Conservation (phyloP, 805 yeast species). For the Lipomyces kockii region DNA sequence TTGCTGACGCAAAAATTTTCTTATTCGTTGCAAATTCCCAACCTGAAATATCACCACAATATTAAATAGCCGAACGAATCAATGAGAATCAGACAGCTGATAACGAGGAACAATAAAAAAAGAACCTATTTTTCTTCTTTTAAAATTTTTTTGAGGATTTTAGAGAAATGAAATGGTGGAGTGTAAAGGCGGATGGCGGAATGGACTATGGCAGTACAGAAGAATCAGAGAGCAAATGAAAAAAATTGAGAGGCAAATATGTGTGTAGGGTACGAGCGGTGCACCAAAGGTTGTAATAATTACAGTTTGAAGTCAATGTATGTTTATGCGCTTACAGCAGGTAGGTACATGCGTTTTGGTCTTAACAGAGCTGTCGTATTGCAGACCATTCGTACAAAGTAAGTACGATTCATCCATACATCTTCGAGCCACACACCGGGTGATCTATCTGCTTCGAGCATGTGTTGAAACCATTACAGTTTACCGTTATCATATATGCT, state of each 20-base stretch:
- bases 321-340: neutral
- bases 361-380: neutral
- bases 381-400: no score
- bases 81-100: slow-evolving; percentile 2
- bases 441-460: no score
- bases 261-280: slow-evolving; percentile 14
- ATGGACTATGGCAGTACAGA: neutral
- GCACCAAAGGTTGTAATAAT: neutral
- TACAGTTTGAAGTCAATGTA: neutral
- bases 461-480: no score
- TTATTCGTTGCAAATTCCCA: neutral
- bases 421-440: no score
- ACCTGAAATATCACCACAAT: slow-evolving; percentile 6
- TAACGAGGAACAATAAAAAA: slow-evolving; percentile 11
- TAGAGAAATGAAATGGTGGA: slow-evolving; percentile 13
- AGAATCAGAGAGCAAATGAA: slow-evolving; percentile 7
- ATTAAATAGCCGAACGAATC: slow-evolving; percentile 1
- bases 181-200: neutral
- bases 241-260: slow-evolving; percentile 17
- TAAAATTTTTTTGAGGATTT: slow-evolving; percentile 32
- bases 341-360: neutral
- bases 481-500: no score
- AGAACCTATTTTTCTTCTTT: slow-evolving; percentile 24
- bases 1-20: slow-evolving; percentile 11
- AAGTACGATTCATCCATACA: no score